These are phyloP conservation scores for Monilinia laxa DNA, from an alignment of 2,329 filamentous ascomycete genomes.

Conservation along the genomic window DNA sequence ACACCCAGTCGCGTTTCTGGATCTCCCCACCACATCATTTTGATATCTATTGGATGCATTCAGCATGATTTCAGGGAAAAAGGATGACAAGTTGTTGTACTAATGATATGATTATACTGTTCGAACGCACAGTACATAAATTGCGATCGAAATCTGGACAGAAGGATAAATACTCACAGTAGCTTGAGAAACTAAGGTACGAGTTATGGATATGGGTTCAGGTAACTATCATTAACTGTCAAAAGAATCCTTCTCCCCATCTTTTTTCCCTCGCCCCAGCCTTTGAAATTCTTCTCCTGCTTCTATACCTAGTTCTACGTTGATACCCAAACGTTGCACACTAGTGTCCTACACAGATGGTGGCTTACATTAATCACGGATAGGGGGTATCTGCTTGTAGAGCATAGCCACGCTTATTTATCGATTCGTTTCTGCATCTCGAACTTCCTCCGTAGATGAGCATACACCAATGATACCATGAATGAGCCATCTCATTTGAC, in stretches of 20 bases:
- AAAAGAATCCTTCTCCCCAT: constrained; percentile 5
- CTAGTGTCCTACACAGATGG: not conserved
- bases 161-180: no score
- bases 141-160: no score
- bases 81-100: no score
- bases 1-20: no score
- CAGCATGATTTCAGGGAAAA: no score
- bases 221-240: not conserved
- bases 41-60: no score
- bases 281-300: not conserved
- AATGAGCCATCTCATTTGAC: not conserved
- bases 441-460: not conserved
- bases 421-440: constrained; percentile 9
- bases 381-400: not conserved
- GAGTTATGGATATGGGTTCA: not conserved
- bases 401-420: constrained; percentile 8
- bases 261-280: not conserved
- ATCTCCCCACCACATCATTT: no score
- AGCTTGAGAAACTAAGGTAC: not conserved
- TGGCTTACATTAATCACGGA: constrained; percentile 4
- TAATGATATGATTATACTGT: no score
- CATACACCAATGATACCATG: not conserved
- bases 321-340: not conserved
- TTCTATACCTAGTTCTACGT: not conserved
- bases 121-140: no score